These are phyloP conservation scores for Micractinium conductrix DNA, from an alignment of 139 green algal species.

Conservation along the genomic window DNA sequence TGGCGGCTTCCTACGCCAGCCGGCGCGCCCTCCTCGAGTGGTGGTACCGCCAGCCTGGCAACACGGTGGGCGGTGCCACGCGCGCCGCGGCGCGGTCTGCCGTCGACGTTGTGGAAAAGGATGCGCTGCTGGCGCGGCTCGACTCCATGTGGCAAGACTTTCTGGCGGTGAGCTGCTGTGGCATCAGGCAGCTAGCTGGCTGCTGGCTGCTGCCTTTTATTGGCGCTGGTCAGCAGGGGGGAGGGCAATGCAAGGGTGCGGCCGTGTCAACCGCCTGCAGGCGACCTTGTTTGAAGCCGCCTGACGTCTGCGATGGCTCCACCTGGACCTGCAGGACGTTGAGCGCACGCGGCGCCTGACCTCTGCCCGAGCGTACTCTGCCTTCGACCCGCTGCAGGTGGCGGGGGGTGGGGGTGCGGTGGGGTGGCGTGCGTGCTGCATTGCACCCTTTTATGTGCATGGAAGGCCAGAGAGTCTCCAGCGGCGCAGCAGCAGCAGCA, in stretches of 20 bases:
- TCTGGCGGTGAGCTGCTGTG: slow-evolving; percentile 26
- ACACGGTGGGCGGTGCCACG: neutral
- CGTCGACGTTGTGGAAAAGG: neutral
- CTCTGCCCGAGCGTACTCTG: slow-evolving; percentile 15
- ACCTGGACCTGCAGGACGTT: neutral
- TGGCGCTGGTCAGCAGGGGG: too few species aligned
- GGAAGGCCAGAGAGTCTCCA: too few species aligned
- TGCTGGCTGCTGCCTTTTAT: too few species aligned
- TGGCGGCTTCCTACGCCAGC: slow-evolving; percentile 5
- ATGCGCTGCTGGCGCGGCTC: slow-evolving; percentile 8
- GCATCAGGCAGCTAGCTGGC: too few species aligned
- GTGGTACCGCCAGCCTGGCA: neutral
- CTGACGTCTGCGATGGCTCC: neutral
- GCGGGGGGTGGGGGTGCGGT: too few species aligned
- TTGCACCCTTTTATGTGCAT: too few species aligned
- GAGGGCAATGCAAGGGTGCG: neutral
- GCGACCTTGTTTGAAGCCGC: neutral
- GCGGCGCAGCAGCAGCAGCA: too few species aligned
- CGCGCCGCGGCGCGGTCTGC: neutral
- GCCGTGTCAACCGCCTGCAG: neutral
- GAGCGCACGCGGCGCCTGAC: neutral
- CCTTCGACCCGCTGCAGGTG: slow-evolving; percentile 29
- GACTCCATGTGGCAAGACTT: slow-evolving; percentile 44
- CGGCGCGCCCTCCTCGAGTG: slow-evolving; percentile 4
- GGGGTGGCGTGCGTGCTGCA: too few species aligned